phyloP scores from a whole-genome alignment of 805 yeast species.

The Saccharomycopsis synnaedendra region DNA sequence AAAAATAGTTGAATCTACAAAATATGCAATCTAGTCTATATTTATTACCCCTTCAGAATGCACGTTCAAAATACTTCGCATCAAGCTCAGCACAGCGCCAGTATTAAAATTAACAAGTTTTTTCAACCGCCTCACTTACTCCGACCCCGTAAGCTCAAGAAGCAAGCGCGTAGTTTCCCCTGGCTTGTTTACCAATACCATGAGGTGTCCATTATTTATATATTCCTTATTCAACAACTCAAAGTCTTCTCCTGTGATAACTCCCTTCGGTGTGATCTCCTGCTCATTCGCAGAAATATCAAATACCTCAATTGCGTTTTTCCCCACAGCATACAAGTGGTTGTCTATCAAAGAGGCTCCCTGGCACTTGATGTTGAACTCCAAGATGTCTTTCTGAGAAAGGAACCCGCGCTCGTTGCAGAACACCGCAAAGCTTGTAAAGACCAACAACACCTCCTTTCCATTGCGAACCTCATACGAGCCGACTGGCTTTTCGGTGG shows the following conservation, averaged over 20 bases:
- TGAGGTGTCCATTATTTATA: background rate
- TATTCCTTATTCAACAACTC: conserved; percentile 3
- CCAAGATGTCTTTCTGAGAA: conserved; percentile 6
- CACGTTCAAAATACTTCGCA: too few species aligned
- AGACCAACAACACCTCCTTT: conserved; percentile 10
- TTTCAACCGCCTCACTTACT: too few species aligned
- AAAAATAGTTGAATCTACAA: too few species aligned
- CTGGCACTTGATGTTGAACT: conserved; percentile 9
- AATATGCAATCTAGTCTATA: too few species aligned
- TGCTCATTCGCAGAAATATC: conserved; percentile 1
- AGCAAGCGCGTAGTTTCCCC: background rate
- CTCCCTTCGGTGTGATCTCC: background rate
- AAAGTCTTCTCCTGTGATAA: conserved; percentile 11
- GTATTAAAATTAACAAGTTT: too few species aligned
- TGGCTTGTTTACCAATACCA: conserved; percentile 4
- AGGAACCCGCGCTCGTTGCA: conserved; percentile 16
- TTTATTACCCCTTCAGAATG: too few species aligned
- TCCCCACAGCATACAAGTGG: conserved; percentile 3
- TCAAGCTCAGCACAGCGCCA: too few species aligned
- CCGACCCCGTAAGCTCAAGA: conserved; percentile 1
- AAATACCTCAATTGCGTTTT: conserved; percentile 9
- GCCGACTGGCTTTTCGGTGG: conserved; percentile 7
- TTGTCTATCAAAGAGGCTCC: conserved; percentile 4
- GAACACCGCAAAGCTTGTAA: conserved; percentile 12
- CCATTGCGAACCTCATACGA: conserved; percentile 5